A percentile compares a stretch with the other conserved stretches of the same genome.
phyloP scores from a whole-genome alignment of 2,329 filamentous ascomycete species.

The Pestalotiopsis fici region DNA sequence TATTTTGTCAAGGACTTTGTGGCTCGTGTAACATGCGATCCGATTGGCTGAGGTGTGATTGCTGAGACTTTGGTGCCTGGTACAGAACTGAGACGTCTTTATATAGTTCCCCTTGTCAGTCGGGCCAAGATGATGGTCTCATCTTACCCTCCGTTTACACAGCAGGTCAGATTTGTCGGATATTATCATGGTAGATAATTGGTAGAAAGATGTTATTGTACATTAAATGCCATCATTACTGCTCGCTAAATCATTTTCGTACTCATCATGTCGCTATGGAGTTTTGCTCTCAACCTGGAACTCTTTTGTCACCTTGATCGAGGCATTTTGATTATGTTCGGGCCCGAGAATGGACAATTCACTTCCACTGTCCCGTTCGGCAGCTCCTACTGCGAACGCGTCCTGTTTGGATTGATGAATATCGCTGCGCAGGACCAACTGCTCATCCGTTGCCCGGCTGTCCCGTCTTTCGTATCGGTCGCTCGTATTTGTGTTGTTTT shows the following conservation, averaged over 20 bases:
- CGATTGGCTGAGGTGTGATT: not conserved
- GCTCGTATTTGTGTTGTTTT: not conserved
- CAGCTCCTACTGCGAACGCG: not conserved
- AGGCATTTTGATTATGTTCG: not conserved
- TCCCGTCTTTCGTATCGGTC: not conserved
- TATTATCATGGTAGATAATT: no score
- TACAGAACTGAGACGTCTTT: no score
- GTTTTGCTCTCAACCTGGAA: not conserved
- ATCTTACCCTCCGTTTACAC: no score
- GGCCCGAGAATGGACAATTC: not conserved
- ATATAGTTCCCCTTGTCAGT: no score
- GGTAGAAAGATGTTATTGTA: not conserved
- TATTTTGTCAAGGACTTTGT: not conserved
- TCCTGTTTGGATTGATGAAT: not conserved
- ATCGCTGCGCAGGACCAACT: not conserved
- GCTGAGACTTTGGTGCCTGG: no score
- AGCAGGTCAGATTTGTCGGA: no score
- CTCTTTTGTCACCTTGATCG: not conserved
- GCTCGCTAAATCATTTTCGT: no score
- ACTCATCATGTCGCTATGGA: not conserved
- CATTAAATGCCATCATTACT: not conserved
- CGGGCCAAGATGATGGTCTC: no score
- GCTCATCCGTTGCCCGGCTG: not conserved
- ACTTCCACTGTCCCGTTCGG: not conserved
- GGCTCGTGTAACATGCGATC: not conserved